Evolutionary conservation across 306 rosid genomes (phyloP).

Genomic region (Vigna nakashimae): DNA sequence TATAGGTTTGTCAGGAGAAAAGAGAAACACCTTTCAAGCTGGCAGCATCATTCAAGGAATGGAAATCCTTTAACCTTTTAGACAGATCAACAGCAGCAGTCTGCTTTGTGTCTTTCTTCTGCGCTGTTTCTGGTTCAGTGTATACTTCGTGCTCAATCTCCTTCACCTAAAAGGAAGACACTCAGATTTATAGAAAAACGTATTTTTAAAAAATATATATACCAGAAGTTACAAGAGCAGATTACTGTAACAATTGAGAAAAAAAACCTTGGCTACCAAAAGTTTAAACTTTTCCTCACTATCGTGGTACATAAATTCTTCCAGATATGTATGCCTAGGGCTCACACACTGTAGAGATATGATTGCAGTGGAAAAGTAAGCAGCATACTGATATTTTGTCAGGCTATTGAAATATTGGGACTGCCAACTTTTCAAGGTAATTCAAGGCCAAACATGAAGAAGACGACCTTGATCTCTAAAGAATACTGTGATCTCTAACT

Average conservation of each 20-base stretch:
- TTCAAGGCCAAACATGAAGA: background rate
- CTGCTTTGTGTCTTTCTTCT: conserved; percentile 75
- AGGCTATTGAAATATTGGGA: background rate
- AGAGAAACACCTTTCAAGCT: conserved; percentile 76
- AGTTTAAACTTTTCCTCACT: background rate
- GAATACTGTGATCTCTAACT: background rate
- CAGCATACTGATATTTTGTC: conserved; percentile 3
- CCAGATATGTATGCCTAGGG: background rate
- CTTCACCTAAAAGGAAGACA: conserved; percentile 67
- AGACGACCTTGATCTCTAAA: background rate
- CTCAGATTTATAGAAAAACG: conserved; percentile 23
- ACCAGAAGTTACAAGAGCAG: background rate
- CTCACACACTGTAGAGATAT: background rate
- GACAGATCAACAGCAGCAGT: conserved; percentile 93
- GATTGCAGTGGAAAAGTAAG: background rate
- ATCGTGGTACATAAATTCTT: background rate
- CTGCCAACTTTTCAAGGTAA: conserved; percentile 26
- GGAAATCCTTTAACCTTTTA: conserved; percentile 89
- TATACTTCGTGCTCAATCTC: conserved; percentile 83
- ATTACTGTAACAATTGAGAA: background rate
- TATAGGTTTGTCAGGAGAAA: conserved; percentile 1
- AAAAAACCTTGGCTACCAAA: background rate
- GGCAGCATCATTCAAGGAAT: conserved; percentile 78
- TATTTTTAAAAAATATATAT: background rate
- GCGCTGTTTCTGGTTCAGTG: conserved; percentile 63